Evolutionary conservation across 2,329 filamentous ascomycete genomes (phyloP).

Genomic region (Colletotrichum aenigma): DNA sequence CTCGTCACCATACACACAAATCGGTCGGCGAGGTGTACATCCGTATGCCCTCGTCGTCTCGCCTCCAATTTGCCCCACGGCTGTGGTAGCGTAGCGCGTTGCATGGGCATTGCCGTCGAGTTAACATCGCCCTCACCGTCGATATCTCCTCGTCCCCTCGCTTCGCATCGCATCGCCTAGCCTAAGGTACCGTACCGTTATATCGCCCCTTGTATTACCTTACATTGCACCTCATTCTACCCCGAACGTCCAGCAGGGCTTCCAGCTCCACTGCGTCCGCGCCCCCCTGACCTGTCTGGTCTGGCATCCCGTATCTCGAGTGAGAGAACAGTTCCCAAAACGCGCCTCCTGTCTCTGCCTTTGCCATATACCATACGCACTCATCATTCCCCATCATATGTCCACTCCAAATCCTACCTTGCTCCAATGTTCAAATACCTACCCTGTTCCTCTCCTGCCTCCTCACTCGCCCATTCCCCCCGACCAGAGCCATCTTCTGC

Average conservation of each 20-base stretch:
- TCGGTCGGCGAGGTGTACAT: background rate
- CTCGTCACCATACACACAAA: background rate
- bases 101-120: constrained; percentile 13
- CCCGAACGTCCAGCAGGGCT: constrained; percentile 13
- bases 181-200: constrained; percentile 12
- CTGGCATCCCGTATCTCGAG: background rate
- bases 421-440: constrained; percentile 37
- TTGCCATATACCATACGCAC: constrained; percentile 26
- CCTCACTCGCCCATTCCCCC: constrained; percentile 26
- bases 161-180: constrained; percentile 8
- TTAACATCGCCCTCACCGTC: background rate
- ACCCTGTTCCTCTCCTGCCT: constrained; percentile 30
- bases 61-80: constrained; percentile 13
- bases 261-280: constrained; percentile 13
- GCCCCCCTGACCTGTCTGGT: background rate
- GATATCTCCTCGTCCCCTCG: background rate
- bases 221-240: constrained; percentile 18
- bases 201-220: constrained; percentile 17
- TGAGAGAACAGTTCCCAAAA: constrained; percentile 4
- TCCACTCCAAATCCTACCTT: constrained; percentile 38
- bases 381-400: constrained; percentile 29
- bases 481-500: constrained; percentile 9
- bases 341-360: constrained; percentile 6
- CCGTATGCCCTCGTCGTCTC: background rate
- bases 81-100: constrained; percentile 10